A percentile compares a stretch with the other conserved stretches of the same genome.
Conservation (phyloP, 2,329 filamentous ascomycete genomes). For the Parastagonospora avenae region DNA sequence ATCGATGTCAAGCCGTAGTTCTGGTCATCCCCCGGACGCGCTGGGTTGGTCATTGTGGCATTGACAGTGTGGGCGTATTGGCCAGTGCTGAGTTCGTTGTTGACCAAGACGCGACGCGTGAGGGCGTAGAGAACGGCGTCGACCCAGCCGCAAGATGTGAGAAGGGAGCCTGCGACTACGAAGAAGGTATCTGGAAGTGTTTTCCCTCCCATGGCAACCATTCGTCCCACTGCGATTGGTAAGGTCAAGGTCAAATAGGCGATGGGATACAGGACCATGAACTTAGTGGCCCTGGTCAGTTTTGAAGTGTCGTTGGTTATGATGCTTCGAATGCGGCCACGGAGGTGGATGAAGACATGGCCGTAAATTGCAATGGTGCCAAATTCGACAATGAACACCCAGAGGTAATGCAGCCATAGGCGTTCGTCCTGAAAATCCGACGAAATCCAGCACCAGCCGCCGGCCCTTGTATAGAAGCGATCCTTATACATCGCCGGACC, state of each 20-base stretch:
- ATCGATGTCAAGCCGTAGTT: conserved; percentile 38
- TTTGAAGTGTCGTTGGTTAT: conserved; percentile 42
- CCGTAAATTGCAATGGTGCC: conserved; percentile 57
- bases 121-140: conserved; percentile 51
- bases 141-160: conserved; percentile 55
- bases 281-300: conserved; percentile 46
- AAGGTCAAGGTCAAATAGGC: conserved; percentile 71
- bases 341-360: conserved; percentile 56
- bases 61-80: conserved; percentile 29
- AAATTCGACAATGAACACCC: conserved; percentile 61
- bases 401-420: conserved; percentile 59
- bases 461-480: conserved; percentile 55
- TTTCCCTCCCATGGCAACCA: conserved; percentile 45
- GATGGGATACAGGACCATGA: conserved; percentile 58
- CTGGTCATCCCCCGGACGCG: conserved; percentile 30
- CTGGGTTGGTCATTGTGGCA: conserved; percentile 28
- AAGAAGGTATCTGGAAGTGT: conserved; percentile 61
- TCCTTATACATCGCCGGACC: conserved; percentile 51
- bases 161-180: conserved; percentile 64
- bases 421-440: conserved; percentile 50
- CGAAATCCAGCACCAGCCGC: conserved; percentile 61
- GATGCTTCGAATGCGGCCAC: conserved; percentile 50
- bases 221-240: conserved; percentile 60
- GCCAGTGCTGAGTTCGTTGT: conserved; percentile 35
- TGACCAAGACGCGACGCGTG: conserved; percentile 48